Conservation (phyloP, 805 yeast genomes). For the Cyberlindnera bimundalis region DNA sequence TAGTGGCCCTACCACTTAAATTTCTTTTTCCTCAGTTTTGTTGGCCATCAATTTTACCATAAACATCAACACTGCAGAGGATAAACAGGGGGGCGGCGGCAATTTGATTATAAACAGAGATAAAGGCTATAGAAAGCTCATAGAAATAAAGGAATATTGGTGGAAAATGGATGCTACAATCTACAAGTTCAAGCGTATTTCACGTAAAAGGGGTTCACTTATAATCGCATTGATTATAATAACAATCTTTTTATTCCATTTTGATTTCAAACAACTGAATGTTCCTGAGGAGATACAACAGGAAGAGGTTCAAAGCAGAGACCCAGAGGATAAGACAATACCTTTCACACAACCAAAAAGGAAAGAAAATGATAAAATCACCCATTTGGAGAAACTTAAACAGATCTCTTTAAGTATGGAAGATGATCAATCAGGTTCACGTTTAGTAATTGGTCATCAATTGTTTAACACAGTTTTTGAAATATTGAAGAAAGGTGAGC, state of each 20-base stretch:
- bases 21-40: no score
- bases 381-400: constrained; percentile 19
- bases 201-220: constrained; percentile 17
- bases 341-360: constrained; percentile 26
- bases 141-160: no score
- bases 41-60: no score
- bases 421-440: constrained; percentile 32
- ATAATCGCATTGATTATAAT: constrained; percentile 11
- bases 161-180: constrained; percentile 11
- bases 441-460: constrained; percentile 36
- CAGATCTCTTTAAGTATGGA: constrained; percentile 25
- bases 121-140: no score
- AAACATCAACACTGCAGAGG: no score
- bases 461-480: constrained; percentile 43
- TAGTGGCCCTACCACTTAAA: no score
- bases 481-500: constrained; percentile 40
- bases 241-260: constrained; percentile 12
- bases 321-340: constrained; percentile 21
- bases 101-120: no score
- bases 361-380: constrained; percentile 3
- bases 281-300: not conserved
- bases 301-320: constrained; percentile 1
- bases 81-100: no score
- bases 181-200: constrained; percentile 16
- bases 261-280: constrained; percentile 12